Conservation (phyloP, 202 grass and related monocot genomes). For the Panicum virgatum region DNA sequence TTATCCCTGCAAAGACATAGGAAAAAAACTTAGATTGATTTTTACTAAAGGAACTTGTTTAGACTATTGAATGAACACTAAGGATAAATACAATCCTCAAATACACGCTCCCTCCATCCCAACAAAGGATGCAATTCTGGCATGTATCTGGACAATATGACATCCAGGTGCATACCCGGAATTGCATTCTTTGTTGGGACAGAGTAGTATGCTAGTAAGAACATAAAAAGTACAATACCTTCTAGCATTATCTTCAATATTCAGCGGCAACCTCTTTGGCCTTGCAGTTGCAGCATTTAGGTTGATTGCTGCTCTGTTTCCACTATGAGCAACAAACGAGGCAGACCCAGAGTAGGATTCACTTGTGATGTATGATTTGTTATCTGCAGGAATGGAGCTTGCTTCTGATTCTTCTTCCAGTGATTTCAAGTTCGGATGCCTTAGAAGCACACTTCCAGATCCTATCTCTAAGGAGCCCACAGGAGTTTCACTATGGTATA, state of each 20-base stretch:
- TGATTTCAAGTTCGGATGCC: conserved; percentile 66
- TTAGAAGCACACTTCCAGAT: conserved; percentile 88
- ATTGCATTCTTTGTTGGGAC: too few relatives aligned
- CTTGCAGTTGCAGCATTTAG: conserved; percentile 41
- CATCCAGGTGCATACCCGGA: too few relatives aligned
- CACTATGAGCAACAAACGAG: conserved; percentile 48
- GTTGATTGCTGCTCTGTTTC: conserved; percentile 50
- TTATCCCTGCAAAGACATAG: conserved; percentile 56
- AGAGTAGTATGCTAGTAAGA: conserved; percentile 12
- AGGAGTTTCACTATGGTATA: conserved; percentile 71
- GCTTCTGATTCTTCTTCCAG: conserved; percentile 92
- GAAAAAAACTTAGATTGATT: conserved; percentile 24
- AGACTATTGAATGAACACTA: conserved; percentile 14
- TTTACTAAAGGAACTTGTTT: conserved; percentile 12
- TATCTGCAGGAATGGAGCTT: conserved; percentile 78
- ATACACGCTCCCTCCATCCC: too few relatives aligned
- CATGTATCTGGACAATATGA: too few relatives aligned
- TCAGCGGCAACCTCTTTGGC: conserved; percentile 20
- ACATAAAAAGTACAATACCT: conserved; percentile 45
- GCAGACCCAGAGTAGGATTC: conserved; percentile 58
- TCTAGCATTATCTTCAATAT: conserved; percentile 43
- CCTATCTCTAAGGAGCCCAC: conserved; percentile 83
- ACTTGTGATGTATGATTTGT: conserved; percentile 59
- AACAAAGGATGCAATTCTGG: too few relatives aligned
- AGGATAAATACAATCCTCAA: conserved; percentile 12